A percentile compares a stretch with the other conserved stretches of the same genome.
phyloP scores from a whole-genome alignment of 192 early-diverging fungal genomes.

The Coemansia sp. region DNA sequence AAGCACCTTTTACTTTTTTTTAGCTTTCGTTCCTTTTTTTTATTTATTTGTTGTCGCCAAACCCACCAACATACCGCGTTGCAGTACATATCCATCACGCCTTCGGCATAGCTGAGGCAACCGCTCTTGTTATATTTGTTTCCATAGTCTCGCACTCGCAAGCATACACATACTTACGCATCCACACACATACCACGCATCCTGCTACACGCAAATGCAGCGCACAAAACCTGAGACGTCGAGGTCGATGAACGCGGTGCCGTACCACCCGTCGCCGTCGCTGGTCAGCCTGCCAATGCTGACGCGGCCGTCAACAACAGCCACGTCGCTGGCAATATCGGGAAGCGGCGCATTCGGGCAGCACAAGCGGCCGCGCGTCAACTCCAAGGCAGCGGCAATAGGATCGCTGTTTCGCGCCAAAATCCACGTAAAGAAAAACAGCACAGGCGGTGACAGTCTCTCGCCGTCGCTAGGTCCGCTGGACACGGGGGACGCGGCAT shows the following conservation, averaged over 20 bases:
- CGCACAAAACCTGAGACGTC: constrained; percentile 45
- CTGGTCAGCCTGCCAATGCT: constrained; percentile 53
- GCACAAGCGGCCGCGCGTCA: constrained; percentile 40
- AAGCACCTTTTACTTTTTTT: constrained; percentile 2
- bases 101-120: neutral
- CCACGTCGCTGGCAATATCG: constrained; percentile 26
- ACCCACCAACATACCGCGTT: neutral
- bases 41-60: constrained; percentile 3
- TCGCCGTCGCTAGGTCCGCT: constrained; percentile 35
- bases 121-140: neutral
- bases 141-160: neutral
- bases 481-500: constrained; percentile 17
- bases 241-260: constrained; percentile 41
- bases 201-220: constrained; percentile 18
- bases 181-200: neutral
- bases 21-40: constrained; percentile 8
- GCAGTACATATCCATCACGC: neutral
- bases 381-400: constrained; percentile 41
- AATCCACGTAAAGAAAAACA: constrained; percentile 35
- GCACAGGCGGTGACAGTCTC: constrained; percentile 32
- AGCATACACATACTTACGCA: neutral
- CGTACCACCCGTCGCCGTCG: constrained; percentile 51
- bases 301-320: constrained; percentile 46
- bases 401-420: constrained; percentile 47
- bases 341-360: constrained; percentile 5